These are phyloP conservation scores for Astragalus membranaceus DNA, from an alignment of 306 rosid species.

Conservation along the genomic window DNA sequence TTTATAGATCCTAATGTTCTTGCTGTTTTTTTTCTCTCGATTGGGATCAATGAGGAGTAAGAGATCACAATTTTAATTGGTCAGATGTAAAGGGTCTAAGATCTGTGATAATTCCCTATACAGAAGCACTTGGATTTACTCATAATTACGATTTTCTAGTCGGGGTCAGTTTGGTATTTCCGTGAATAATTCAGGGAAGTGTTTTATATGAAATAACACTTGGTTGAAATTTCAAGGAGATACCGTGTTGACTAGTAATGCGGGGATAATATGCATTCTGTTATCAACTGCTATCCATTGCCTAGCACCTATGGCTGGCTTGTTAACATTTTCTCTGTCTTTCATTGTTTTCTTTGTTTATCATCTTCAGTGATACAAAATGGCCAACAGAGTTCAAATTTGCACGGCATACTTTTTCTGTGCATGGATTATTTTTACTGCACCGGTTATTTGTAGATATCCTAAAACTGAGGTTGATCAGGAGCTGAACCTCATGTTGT, in stretches of 20 bases:
- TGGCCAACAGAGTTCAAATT: too few relatives aligned
- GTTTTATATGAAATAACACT: background rate
- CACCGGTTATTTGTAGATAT: too few relatives aligned
- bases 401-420: too few relatives aligned
- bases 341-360: background rate
- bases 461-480: too few relatives aligned
- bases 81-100: background rate
- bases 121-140: background rate
- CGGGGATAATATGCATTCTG: background rate
- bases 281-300: background rate
- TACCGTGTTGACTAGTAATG: background rate
- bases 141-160: background rate
- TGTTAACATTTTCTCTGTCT: background rate
- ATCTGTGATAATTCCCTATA: conserved; percentile 10
- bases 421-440: too few relatives aligned
- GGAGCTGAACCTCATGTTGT: too few relatives aligned
- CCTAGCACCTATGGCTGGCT: background rate
- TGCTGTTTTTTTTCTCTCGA: too few relatives aligned
- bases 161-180: background rate
- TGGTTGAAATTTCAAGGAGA: too few relatives aligned
- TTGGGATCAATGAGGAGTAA: too few relatives aligned
- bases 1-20: too few relatives aligned
- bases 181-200: background rate
- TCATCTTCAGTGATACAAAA: too few relatives aligned
- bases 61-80: too few relatives aligned